These are phyloP conservation scores for Punica granatum DNA, from an alignment of 345 rosid genomes.

Conservation along the genomic window DNA sequence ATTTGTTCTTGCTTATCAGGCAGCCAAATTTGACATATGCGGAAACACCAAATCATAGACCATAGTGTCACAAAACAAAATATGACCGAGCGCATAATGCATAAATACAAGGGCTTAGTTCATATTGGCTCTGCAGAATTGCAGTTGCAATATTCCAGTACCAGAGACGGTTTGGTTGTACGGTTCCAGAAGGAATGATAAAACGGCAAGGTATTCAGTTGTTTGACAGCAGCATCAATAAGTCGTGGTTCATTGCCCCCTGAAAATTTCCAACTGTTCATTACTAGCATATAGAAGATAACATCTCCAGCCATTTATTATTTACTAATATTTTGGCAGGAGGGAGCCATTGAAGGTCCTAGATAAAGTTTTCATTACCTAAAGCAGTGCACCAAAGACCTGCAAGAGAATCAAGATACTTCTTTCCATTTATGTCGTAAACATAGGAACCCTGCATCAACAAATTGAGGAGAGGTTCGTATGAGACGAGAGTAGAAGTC, in stretches of 20 bases:
- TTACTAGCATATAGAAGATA: background rate
- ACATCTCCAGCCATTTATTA: background rate
- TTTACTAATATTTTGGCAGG: background rate
- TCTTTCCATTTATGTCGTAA: constrained; percentile 65
- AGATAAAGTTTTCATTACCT: constrained; percentile 33
- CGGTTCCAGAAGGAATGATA: constrained; percentile 99
- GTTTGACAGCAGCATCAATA: constrained; percentile 72
- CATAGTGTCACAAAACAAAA: background rate
- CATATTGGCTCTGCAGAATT: background rate
- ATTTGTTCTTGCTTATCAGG: background rate
- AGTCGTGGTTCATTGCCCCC: constrained; percentile 91
- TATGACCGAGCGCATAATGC: background rate
- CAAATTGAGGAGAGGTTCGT: constrained; percentile 6
- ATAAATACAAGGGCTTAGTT: background rate
- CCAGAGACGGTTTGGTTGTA: constrained; percentile 93
- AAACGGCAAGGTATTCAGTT: constrained; percentile 75
- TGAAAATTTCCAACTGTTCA: constrained; percentile 20
- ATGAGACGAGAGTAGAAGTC: background rate
- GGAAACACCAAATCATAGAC: background rate
- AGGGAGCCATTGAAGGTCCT: background rate
- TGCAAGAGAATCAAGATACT: constrained; percentile 93
- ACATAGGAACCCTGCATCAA: constrained; percentile 72
- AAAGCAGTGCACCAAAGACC: constrained; percentile 97
- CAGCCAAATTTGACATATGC: background rate
- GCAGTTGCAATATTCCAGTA: constrained; percentile 22